Evolutionary conservation across 2,329 filamentous ascomycete genomes (phyloP), one percentile per base, ranked within the genome.

Genomic region (Neophaeococcomyces aloes): DNA sequence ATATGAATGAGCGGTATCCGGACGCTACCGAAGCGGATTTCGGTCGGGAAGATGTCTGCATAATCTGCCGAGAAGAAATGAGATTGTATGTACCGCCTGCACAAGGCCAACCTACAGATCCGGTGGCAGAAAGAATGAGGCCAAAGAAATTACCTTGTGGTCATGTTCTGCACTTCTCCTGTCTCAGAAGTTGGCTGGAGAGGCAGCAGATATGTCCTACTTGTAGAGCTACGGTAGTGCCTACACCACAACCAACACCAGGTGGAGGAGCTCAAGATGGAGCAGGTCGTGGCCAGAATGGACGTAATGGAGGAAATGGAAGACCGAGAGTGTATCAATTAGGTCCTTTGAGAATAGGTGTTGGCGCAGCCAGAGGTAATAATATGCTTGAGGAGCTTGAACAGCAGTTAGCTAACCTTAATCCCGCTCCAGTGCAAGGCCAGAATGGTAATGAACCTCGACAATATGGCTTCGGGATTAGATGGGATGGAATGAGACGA

Each of bases 31-130:
- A 76, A 2, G 86, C 93, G 53, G 89, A 98, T 52, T 76, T 98
- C 18, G 70, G 72, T 21, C 75, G 84, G 38, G 89, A 95, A 60
- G 86, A 93, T 57, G 93, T 91, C 2, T 98, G 91, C 63, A 98
- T 98, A 55, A 94, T 98, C 44, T 98, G 91, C 63, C 79, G 91
- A 48, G 91, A 98, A 61, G 86, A 93, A 52, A 98, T 98, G 91
- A 77, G 78, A 27, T 79, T 82, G 1, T 94, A 86, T 84, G 70
- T 68, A 27, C 71, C 72, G 42, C 67, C 70, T 30, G 62, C 60
- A 30, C 46, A 27, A 59, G 34, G 64, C 65, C 33, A 65, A 59
- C 41, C 61, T 54, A 52, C 53, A 19, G 57, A 56, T 36, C 62
- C 63, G n/a, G 72, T 83, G 44, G 81, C 93, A 46, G 87, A 96